Evolutionary conservation across 2,329 filamentous ascomycete genomes (phyloP).

Genomic region (Stemphylium vesicarium): DNA sequence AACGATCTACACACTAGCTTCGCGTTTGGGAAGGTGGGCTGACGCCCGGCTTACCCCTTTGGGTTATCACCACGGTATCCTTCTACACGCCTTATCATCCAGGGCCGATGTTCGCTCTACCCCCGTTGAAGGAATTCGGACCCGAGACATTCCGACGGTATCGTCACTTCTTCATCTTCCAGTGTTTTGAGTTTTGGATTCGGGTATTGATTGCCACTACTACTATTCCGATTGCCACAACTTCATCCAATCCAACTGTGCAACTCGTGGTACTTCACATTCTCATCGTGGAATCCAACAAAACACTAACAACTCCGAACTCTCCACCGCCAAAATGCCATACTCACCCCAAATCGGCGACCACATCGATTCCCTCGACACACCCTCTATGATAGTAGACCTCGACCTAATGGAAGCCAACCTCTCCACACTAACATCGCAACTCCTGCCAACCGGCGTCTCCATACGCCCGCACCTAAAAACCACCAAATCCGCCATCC

Average conservation of each 20-base stretch:
- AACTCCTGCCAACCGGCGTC: slow-evolving; percentile 55
- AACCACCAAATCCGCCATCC: slow-evolving; percentile 58
- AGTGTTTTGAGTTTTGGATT: too few species aligned
- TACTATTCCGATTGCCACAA: too few species aligned
- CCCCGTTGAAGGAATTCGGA: not conserved
- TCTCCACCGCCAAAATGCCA: slow-evolving; percentile 20
- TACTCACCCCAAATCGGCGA: slow-evolving; percentile 55
- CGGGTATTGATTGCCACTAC: too few species aligned
- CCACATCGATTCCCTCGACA: slow-evolving; percentile 55
- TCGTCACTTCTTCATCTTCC: too few species aligned
- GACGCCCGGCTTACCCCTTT: slow-evolving; percentile 21
- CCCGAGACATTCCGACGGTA: too few species aligned
- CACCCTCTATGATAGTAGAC: slow-evolving; percentile 63
- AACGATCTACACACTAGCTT: not conserved
- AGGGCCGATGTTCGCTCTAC: slow-evolving; percentile 7
- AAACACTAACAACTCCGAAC: too few species aligned
- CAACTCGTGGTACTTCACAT: too few species aligned
- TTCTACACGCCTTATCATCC: slow-evolving; percentile 6
- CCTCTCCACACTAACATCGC: slow-evolving; percentile 55
- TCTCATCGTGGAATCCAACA: too few species aligned
- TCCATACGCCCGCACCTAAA: slow-evolving; percentile 61
- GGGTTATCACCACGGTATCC: slow-evolving; percentile 1
- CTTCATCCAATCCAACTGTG: too few species aligned
- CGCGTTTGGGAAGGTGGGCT: slow-evolving; percentile 13
- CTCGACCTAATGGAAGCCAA: slow-evolving; percentile 61